Conservation (phyloP, 2,329 filamentous ascomycete species). For the Fusarium subtropicale region DNA sequence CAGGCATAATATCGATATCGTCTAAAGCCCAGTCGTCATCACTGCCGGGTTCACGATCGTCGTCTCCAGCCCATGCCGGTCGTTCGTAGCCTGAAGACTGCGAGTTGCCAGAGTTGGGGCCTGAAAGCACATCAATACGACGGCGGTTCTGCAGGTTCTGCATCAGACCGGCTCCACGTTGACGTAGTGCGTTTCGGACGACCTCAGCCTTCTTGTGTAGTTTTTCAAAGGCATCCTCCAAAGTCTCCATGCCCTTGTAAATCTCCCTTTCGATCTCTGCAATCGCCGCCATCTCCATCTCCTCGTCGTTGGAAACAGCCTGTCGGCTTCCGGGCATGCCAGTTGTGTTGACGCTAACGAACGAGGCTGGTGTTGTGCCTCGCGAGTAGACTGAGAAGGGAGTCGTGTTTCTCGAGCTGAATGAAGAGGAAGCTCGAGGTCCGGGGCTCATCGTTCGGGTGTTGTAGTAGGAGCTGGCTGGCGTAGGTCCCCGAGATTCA, state of each 20-base stretch:
- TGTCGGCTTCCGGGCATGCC: conserved; percentile 59
- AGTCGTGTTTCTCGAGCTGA: conserved; percentile 60
- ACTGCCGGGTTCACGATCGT: conserved; percentile 62
- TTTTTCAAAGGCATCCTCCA: conserved; percentile 93
- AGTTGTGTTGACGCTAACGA: conserved; percentile 68
- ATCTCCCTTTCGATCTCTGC: conserved; percentile 95
- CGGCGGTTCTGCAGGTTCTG: conserved; percentile 70
- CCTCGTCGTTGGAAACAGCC: conserved; percentile 89
- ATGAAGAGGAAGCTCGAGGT: conserved; percentile 55
- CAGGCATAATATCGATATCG: conserved; percentile 74
- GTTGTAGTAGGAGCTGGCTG: conserved; percentile 61
- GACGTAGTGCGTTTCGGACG: conserved; percentile 81
- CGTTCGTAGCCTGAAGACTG: conserved; percentile 60
- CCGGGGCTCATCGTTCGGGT: conserved; percentile 55
- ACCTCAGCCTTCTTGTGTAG: conserved; percentile 87
- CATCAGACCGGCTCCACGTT: conserved; percentile 82
- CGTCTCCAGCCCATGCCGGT: conserved; percentile 52
- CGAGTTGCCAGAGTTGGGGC: conserved; percentile 61
- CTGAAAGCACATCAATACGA: conserved; percentile 66
- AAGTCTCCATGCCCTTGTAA: conserved; percentile 90
- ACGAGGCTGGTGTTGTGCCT: conserved; percentile 67
- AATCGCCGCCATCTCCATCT: conserved; percentile 89
- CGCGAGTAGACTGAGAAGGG: conserved; percentile 66
- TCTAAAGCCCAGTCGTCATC: conserved; percentile 71
- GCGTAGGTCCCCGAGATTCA: conserved; percentile 68